Conservation (phyloP, 2,329 filamentous ascomycete species). For the Diaporthe destruens region DNA sequence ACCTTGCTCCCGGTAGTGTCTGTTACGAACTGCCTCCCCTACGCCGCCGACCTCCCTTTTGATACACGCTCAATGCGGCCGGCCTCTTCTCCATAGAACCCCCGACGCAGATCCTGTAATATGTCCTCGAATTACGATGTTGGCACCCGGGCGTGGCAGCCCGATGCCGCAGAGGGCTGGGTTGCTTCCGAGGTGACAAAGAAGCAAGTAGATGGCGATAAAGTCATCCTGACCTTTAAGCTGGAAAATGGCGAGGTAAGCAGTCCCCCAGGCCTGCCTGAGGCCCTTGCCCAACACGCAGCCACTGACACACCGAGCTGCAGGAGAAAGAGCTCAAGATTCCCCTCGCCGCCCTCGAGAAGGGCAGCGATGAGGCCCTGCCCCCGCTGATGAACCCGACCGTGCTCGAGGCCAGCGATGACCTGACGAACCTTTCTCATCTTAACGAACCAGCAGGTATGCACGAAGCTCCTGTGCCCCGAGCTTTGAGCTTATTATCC, state of each 20-base stretch:
- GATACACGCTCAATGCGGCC: constrained; percentile 33
- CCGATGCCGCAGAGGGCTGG: constrained; percentile 96
- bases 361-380: constrained; percentile 80
- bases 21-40: constrained; percentile 37
- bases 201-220: constrained; percentile 86
- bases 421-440: constrained; percentile 96
- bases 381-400: constrained; percentile 98
- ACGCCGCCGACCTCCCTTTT: constrained; percentile 15
- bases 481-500: constrained; percentile 15
- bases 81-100: constrained; percentile 21
- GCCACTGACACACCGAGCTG: constrained; percentile 38
- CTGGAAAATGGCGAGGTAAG: constrained; percentile 92
- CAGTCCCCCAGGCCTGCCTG: constrained; percentile 42
- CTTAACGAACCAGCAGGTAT: constrained; percentile 97
- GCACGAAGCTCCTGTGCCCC: constrained; percentile 48
- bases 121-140: constrained; percentile 98
- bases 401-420: constrained; percentile 98
- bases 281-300: neutral
- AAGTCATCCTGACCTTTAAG: constrained; percentile 88
- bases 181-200: constrained; percentile 93
- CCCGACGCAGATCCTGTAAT: constrained; percentile 43
- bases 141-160: constrained; percentile 98
- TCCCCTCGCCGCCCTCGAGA: constrained; percentile 79
- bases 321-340: constrained; percentile 86
- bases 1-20: constrained; percentile 43